A percentile compares a stretch with the other conserved stretches of the same genome.
Conservation (phyloP, 23 red algal species). For the Cyanidium caldarium region DNA sequence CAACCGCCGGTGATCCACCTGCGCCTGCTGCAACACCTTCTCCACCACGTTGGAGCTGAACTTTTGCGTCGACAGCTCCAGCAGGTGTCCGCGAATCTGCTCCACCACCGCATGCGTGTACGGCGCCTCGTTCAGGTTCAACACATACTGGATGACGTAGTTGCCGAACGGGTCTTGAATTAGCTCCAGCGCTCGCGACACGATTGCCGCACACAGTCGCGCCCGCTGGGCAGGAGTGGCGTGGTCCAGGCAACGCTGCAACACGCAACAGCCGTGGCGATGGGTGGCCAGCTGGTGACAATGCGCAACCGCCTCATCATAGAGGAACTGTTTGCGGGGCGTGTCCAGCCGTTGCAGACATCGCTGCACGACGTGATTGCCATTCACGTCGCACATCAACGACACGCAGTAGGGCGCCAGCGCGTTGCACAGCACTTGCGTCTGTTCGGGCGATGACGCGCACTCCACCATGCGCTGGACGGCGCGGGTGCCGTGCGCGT, state of each 20-base stretch:
- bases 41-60: constrained; percentile 96
- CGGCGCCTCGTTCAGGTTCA: constrained; percentile 46
- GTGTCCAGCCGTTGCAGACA: constrained; percentile 64
- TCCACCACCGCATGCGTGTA: constrained; percentile 61
- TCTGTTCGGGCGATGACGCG: constrained; percentile 49
- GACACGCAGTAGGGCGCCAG: constrained; percentile 33
- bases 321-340: constrained; percentile 71
- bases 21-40: constrained; percentile 57
- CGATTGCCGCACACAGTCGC: constrained; percentile 44
- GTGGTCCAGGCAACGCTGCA: constrained; percentile 95
- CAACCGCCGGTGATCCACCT: constrained; percentile 25
- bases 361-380: constrained; percentile 93
- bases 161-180: constrained; percentile 87
- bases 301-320: constrained; percentile 55
- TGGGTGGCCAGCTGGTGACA: constrained; percentile 84
- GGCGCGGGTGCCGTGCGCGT: constrained; percentile 92
- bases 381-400: constrained; percentile 96
- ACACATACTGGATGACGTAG: constrained; percentile 94
- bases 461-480: constrained; percentile 94
- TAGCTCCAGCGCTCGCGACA: constrained; percentile 40
- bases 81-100: constrained; percentile 63
- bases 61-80: constrained; percentile 82
- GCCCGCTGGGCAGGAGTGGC: constrained; percentile 52
- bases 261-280: constrained; percentile 92
- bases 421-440: constrained; percentile 32